Evolutionary conservation across 1,139 yeast genomes (phyloP).

Genomic region (Saccharomyces pastorianus): DNA sequence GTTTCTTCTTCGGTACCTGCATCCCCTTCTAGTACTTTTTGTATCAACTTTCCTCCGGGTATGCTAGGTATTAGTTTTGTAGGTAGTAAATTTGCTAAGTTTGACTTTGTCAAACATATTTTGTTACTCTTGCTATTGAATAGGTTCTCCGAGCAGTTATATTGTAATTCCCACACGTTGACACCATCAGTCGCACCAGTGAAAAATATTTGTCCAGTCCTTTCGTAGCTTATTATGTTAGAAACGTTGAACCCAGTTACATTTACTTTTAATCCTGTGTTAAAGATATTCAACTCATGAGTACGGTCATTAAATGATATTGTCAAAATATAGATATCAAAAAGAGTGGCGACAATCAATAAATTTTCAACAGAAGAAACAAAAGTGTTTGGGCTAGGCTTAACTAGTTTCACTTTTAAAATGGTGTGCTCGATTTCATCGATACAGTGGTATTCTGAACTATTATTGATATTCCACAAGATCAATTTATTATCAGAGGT

Average conservation of each 20-base stretch:
- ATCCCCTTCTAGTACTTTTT: slow-evolving; percentile 32
- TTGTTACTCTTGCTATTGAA: slow-evolving; percentile 77
- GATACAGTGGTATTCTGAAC: slow-evolving; percentile 66
- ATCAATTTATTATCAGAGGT: slow-evolving; percentile 74
- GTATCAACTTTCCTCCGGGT: slow-evolving; percentile 40
- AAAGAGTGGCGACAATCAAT: slow-evolving; percentile 70
- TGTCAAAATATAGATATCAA: slow-evolving; percentile 71
- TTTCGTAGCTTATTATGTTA: slow-evolving; percentile 50
- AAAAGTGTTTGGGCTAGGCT: slow-evolving; percentile 74
- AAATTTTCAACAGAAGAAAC: slow-evolving; percentile 67
- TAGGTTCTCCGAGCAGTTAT: slow-evolving; percentile 80
- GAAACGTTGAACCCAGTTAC: slow-evolving; percentile 71
- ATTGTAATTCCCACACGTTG: slow-evolving; percentile 81
- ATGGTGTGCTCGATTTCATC: slow-evolving; percentile 80
- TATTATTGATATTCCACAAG: slow-evolving; percentile 65
- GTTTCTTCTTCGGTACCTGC: slow-evolving; percentile 41
- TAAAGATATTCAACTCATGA: slow-evolving; percentile 60
- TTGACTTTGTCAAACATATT: slow-evolving; percentile 66
- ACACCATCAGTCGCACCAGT: slow-evolving; percentile 69
- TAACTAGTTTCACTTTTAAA: slow-evolving; percentile 63
- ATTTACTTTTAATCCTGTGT: slow-evolving; percentile 75
- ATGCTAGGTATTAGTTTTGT: slow-evolving; percentile 32
- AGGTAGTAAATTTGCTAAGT: slow-evolving; percentile 53
- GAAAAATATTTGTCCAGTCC: slow-evolving; percentile 75
- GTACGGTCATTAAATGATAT: slow-evolving; percentile 47